These are phyloP conservation scores for Pisolithus orientalis DNA, from an alignment of 768 basidiomycete species.

Conservation along the genomic window DNA sequence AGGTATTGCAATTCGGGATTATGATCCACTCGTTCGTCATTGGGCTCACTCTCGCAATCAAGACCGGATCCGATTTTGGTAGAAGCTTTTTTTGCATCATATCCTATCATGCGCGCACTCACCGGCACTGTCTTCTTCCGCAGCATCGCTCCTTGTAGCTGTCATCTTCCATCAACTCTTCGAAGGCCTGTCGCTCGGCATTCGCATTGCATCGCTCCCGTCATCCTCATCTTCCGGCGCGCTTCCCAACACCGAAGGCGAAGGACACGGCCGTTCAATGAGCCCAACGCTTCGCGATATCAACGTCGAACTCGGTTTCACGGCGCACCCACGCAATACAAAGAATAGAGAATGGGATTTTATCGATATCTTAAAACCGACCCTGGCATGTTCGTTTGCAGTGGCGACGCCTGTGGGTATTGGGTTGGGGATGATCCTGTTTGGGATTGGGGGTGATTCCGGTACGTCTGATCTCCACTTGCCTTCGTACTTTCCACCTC, in stretches of 20 bases:
- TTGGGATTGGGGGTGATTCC: slow-evolving; percentile 27
- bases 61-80: slow-evolving; percentile 68
- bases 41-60: slow-evolving; percentile 69
- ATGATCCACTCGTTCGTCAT: slow-evolving; percentile 83
- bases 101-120: background rate
- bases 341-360: background rate
- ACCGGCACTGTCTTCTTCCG: background rate
- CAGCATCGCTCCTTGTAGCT: slow-evolving; percentile 68
- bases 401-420: slow-evolving; percentile 72
- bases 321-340: background rate
- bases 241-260: background rate
- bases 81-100: slow-evolving; percentile 14
- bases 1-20: slow-evolving; percentile 81
- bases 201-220: slow-evolving; percentile 68
- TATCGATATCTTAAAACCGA: slow-evolving; percentile 39
- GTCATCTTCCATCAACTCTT: slow-evolving; percentile 81
- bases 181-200: slow-evolving; percentile 78
- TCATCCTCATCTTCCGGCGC: slow-evolving; percentile 15
- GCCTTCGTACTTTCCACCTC: background rate
- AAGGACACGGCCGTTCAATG: background rate
- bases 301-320: background rate
- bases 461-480: slow-evolving; percentile 14
- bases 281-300: background rate
- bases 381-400: slow-evolving; percentile 59
- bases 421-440: slow-evolving; percentile 46